Percentiles rank a stretch among this genome's conserved stretches.
Evolutionary conservation across 108 stramenopile species (phyloP).

Genomic region (Cyclotella atomus): DNA sequence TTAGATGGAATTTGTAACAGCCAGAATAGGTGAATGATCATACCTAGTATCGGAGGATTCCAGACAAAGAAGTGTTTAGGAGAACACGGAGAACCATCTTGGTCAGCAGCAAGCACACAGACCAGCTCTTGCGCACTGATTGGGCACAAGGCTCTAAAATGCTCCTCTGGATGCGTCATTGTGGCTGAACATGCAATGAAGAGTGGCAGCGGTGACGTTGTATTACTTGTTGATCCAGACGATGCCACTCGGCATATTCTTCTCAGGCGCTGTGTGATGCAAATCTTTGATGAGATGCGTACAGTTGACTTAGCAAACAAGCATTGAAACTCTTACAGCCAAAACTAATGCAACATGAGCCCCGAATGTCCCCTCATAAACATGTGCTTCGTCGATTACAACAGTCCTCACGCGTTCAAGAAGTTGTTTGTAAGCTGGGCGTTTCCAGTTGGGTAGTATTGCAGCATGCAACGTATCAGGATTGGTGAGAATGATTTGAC

Average conservation of each 20-base stretch:
- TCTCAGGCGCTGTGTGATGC: conserved; percentile 58
- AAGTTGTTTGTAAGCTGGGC: conserved; percentile 54
- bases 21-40: no score
- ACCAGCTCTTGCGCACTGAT: conserved; percentile 54
- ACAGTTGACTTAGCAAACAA: background rate
- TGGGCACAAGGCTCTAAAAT: conserved; percentile 80
- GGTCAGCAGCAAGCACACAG: conserved; percentile 53
- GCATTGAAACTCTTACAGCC: conserved; percentile 24
- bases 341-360: conserved; percentile 95
- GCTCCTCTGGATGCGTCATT: conserved; percentile 82
- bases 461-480: conserved; percentile 97
- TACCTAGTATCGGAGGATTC: conserved; percentile 81
- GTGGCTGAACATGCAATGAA: conserved; percentile 96
- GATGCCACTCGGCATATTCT: conserved; percentile 66
- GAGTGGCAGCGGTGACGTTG: conserved; percentile 6
- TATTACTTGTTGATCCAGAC: conserved; percentile 17
- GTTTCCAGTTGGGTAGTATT: conserved; percentile 89
- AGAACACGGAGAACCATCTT: conserved; percentile 83
- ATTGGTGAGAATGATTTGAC: conserved; percentile 93
- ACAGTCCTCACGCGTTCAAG: conserved; percentile 74
- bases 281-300: background rate
- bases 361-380: conserved; percentile 95
- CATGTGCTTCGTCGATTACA: conserved; percentile 93
- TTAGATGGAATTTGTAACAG: no score
- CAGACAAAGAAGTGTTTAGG: conserved; percentile 87